Evolutionary conservation across 305 asterid genomes (phyloP).

Genomic region (Striga hermonthica): DNA sequence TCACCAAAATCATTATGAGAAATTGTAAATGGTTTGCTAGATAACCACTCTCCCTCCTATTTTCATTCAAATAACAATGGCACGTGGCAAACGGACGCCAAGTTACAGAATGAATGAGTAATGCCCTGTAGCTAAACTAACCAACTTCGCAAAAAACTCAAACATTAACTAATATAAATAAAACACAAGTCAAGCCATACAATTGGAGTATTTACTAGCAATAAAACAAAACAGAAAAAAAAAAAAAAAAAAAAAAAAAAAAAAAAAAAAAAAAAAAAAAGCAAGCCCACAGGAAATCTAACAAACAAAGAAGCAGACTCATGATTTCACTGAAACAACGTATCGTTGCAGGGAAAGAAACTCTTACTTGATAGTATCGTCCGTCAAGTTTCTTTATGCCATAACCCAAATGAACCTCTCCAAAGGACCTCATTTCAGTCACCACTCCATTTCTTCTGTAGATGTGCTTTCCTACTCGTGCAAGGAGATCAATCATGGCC

Average conservation of each 20-base stretch:
- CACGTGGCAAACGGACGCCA: too few relatives aligned
- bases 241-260: not conserved
- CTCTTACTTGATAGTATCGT: slow-evolving; percentile 62
- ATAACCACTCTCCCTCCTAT: not conserved
- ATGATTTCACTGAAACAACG: not conserved
- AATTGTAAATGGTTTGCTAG: not conserved
- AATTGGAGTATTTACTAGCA: too few relatives aligned
- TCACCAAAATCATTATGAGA: not conserved
- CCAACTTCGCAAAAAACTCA: not conserved
- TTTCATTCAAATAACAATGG: not conserved
- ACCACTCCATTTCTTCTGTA: slow-evolving; percentile 73
- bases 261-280: not conserved
- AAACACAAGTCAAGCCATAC: not conserved
- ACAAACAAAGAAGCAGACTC: slow-evolving; percentile 6
- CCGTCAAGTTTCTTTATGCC: slow-evolving; percentile 91
- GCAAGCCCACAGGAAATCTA: not conserved
- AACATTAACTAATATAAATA: too few relatives aligned
- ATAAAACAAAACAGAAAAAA: not conserved
- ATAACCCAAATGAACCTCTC: slow-evolving; percentile 68
- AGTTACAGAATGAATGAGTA: too few relatives aligned
- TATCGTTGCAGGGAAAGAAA: not conserved
- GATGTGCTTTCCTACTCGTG: slow-evolving; percentile 65
- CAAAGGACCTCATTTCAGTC: slow-evolving; percentile 56
- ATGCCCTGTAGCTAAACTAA: not conserved
- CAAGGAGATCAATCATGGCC: slow-evolving; percentile 49